These are phyloP conservation scores for Combretum micranthum DNA, from an alignment of 345 rosid genomes.

Conservation along the genomic window DNA sequence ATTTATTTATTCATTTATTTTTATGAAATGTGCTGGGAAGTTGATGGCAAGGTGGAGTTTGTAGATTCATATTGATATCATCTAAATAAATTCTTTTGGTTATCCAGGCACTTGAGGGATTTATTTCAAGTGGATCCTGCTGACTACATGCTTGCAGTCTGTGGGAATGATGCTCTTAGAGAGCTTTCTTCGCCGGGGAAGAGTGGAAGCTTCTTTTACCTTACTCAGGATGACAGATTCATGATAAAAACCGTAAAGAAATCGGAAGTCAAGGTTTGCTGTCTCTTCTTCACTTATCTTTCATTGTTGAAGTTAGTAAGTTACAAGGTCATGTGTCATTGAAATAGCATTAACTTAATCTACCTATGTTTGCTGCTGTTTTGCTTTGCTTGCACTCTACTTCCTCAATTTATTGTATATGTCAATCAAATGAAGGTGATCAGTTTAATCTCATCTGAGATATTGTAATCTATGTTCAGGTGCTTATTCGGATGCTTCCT, in stretches of 20 bases:
- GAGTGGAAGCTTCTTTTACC: slow-evolving; percentile 97
- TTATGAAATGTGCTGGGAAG: no score
- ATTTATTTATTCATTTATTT: no score
- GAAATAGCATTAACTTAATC: no score
- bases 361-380: no score
- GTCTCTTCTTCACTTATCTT: slow-evolving; percentile 16
- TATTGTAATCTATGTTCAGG: slow-evolving; percentile 38
- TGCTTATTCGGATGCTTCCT: slow-evolving; percentile 84
- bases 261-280: slow-evolving; percentile 97
- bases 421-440: not conserved
- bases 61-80: not conserved
- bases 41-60: not conserved
- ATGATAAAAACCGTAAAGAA: slow-evolving; percentile 96
- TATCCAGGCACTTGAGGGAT: slow-evolving; percentile 68
- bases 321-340: no score
- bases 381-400: slow-evolving; percentile 7
- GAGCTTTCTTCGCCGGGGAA: slow-evolving; percentile 98
- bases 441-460: slow-evolving; percentile 12
- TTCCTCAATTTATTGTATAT: slow-evolving; percentile 6
- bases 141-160: slow-evolving; percentile 92
- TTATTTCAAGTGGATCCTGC: slow-evolving; percentile 89
- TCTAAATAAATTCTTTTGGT: not conserved
- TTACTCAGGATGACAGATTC: slow-evolving; percentile 95
- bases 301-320: not conserved
- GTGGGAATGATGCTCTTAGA: slow-evolving; percentile 92